Base-by-base conservation (phyloP, 2,329 filamentous ascomycete genomes). In the Pseudogymnoascus sp. region DNA sequence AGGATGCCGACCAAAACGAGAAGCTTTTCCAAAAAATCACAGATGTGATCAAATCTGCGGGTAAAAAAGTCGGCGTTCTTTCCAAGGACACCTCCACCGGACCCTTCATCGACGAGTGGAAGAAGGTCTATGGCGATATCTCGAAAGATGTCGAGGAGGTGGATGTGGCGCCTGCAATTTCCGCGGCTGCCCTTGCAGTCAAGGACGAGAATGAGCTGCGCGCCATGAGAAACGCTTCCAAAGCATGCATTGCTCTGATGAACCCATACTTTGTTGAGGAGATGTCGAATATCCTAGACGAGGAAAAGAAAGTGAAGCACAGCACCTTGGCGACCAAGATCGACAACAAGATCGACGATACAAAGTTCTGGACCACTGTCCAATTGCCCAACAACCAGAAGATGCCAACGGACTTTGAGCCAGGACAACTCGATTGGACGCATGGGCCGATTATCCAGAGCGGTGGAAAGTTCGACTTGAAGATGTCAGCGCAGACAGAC, bases 211-310 rank as follows among this genome's bases (percentile, higher is more conserved):
- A 88, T 71, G 94, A 99, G 76, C 81, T 99, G 82, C 90, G 93
- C 67, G 88, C 91, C 9, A 97, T 99, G 83, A 88, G 95, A 72
- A 95, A 93, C 68, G 92, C 93, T 4, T 94, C 94, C 62, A 90
- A 94, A 72, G 93, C 94, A 55, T 97, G 92, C 69, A 93, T 95
- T 67, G 92, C 92, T 63, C 80, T 97, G 64, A 95, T 97, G 87
- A 91, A 91, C 60, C 91, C 93, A 64, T 99, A 94, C 76, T 97
- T 97, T 74, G 87, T 99, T 67, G 94, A 99, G 72, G 92, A 97
- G 74, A 97, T 99, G 92, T 96, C 93, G 60, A 89, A 90, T 69
- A 89, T 97, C 60, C 85, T 99, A 64, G 94, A 99, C 72, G 89
- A 92, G 68, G 95, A 97, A 75, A 97, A 96, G 80, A 96, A 96